phyloP scores from a whole-genome alignment of 2,329 filamentous ascomycete genomes.

The Furcasterigmium furcatum region DNA sequence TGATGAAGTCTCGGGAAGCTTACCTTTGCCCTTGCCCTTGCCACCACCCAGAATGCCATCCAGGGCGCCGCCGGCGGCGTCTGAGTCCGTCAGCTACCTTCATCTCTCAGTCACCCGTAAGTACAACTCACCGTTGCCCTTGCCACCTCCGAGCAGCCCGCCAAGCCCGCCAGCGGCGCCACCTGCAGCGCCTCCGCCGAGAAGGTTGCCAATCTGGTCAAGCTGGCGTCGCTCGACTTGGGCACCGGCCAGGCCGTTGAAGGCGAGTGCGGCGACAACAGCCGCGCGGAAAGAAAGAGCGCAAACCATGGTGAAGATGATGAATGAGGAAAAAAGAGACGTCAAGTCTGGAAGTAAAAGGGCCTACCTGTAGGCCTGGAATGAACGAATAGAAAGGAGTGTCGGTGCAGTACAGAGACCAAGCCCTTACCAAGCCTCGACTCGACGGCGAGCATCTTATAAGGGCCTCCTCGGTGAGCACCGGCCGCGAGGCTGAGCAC shows the following conservation, averaged over 20 bases:
- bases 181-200: background rate
- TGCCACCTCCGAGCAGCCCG: background rate
- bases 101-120: background rate
- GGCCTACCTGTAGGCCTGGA: slow-evolving; percentile 3
- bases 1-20: background rate
- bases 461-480: background rate
- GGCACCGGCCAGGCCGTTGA: slow-evolving; percentile 1
- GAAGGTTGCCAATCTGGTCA: background rate
- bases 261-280: background rate
- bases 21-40: background rate
- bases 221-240: background rate
- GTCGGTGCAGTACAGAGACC: background rate
- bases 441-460: background rate
- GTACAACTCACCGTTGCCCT: background rate
- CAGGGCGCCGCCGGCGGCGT: background rate
- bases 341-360: slow-evolving; percentile 1
- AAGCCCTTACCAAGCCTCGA: too few species aligned
- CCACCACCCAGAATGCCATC: background rate
- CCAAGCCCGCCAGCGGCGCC: background rate
- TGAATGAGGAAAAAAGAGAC: background rate
- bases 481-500: background rate
- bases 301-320: slow-evolving; percentile 1
- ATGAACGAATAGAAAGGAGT: background rate
- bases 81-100: background rate
- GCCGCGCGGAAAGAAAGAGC: background rate